Evolutionary conservation across 306 rosid species (phyloP).

Genomic region (Pueraria montana): DNA sequence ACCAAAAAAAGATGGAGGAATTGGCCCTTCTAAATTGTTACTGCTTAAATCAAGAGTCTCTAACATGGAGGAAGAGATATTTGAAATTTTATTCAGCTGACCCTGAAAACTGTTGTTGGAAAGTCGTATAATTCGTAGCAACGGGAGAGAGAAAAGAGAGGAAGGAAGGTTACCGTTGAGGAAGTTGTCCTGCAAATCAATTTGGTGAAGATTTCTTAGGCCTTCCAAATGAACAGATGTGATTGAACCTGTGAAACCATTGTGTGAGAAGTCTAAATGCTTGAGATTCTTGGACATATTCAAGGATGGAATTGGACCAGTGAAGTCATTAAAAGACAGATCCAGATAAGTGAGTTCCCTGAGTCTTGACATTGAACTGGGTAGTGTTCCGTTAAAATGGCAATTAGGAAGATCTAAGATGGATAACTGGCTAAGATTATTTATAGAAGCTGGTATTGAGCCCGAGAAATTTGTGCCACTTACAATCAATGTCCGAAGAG

Average conservation of each 20-base stretch:
- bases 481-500: background rate
- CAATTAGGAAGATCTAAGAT: constrained; percentile 21
- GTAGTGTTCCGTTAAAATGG: constrained; percentile 34
- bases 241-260: constrained; percentile 22
- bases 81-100: background rate
- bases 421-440: constrained; percentile 32
- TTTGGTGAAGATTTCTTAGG: background rate
- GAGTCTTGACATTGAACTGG: constrained; percentile 42
- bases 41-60: constrained; percentile 53
- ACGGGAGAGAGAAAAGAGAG: constrained; percentile 42
- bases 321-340: background rate
- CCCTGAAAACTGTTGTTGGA: constrained; percentile 48
- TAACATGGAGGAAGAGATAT: constrained; percentile 17
- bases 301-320: constrained; percentile 48
- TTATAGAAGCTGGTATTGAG: constrained; percentile 30
- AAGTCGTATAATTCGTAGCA: background rate
- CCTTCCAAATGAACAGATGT: constrained; percentile 12
- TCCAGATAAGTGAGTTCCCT: constrained; percentile 11
- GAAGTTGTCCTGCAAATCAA: constrained; percentile 18
- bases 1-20: constrained; percentile 45
- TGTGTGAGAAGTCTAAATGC: constrained; percentile 41
- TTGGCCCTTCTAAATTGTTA: constrained; percentile 56
- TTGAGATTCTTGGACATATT: constrained; percentile 27
- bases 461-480: constrained; percentile 12
- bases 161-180: constrained; percentile 48